Conservation (phyloP, 1,284 basidiomycete genomes). For the Trametes versicolor region DNA sequence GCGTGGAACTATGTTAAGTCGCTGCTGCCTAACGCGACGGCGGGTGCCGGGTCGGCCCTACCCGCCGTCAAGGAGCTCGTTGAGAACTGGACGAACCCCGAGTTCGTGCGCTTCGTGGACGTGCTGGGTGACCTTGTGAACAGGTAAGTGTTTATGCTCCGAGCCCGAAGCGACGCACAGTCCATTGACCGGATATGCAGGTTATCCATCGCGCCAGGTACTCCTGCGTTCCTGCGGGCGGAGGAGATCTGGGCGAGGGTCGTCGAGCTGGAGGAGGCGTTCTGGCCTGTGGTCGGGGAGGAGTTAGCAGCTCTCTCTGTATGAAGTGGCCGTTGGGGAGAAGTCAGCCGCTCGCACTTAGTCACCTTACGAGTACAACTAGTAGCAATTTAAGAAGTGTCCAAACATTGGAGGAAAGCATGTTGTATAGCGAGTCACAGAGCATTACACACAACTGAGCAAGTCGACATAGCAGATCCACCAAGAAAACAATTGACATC, state of each 20-base stretch:
- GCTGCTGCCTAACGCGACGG: conserved; percentile 26
- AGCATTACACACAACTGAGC: too few relatives aligned
- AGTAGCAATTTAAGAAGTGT: background rate
- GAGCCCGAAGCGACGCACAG: too few relatives aligned
- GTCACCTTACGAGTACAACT: background rate
- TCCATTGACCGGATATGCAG: conserved; percentile 20
- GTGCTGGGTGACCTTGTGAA: conserved; percentile 64
- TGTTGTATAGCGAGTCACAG: too few relatives aligned
- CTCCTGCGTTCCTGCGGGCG: conserved; percentile 52
- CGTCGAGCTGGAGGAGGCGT: conserved; percentile 66
- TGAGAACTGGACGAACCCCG: conserved; percentile 72
- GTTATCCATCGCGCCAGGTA: conserved; percentile 51
- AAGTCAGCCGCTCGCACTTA: background rate
- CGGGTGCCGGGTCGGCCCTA: conserved; percentile 34
- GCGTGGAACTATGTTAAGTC: conserved; percentile 68
- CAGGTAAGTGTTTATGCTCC: conserved; percentile 35
- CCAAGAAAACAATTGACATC: too few relatives aligned
- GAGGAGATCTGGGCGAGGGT: conserved; percentile 67
- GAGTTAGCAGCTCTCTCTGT: conserved; percentile 20
- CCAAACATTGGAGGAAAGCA: too few relatives aligned
- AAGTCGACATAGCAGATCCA: too few relatives aligned
- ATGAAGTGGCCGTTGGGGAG: background rate
- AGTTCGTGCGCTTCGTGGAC: conserved; percentile 70
- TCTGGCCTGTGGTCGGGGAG: conserved; percentile 60
- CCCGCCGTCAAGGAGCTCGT: conserved; percentile 61